Percentiles rank a stretch among this genome's conserved stretches.
Evolutionary conservation across 2,329 filamentous ascomycete species (phyloP).

Genomic region (Beauveria bassiana): DNA sequence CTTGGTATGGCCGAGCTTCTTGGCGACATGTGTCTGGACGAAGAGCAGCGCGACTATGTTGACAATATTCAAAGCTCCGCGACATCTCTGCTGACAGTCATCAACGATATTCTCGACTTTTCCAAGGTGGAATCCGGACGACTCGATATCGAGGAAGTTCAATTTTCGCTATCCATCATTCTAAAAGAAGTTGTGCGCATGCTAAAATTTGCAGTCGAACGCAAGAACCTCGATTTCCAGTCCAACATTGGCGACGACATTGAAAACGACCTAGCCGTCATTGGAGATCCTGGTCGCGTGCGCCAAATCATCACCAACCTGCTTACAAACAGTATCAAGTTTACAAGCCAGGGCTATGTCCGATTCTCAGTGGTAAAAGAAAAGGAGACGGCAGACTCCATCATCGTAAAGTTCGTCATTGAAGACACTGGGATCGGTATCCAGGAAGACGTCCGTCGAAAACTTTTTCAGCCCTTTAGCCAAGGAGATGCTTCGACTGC

Average conservation of each 20-base stretch:
- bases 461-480: constrained; percentile 72
- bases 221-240: constrained; percentile 68
- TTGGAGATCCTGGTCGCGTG: constrained; percentile 77
- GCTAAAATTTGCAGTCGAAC: constrained; percentile 75
- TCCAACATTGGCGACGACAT: constrained; percentile 57
- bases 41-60: constrained; percentile 67
- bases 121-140: constrained; percentile 77
- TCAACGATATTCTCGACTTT: constrained; percentile 87
- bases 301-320: constrained; percentile 79
- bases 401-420: constrained; percentile 63
- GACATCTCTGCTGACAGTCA: constrained; percentile 75
- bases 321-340: constrained; percentile 70
- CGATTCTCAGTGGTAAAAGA: constrained; percentile 58
- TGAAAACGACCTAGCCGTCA: constrained; percentile 63
- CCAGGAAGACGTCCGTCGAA: constrained; percentile 64
- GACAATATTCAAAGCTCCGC: constrained; percentile 74
- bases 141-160: constrained; percentile 71
- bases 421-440: constrained; percentile 78
- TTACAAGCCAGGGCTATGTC: constrained; percentile 61
- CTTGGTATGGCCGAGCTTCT: constrained; percentile 74
- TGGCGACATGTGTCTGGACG: constrained; percentile 56
- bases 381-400: constrained; percentile 54
- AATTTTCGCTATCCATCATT: constrained; percentile 67
- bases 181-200: constrained; percentile 78
- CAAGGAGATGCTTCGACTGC: constrained; percentile 77